These are phyloP conservation scores for Sutorius eximius DNA, from an alignment of 1,284 basidiomycete genomes.

Conservation along the genomic window DNA sequence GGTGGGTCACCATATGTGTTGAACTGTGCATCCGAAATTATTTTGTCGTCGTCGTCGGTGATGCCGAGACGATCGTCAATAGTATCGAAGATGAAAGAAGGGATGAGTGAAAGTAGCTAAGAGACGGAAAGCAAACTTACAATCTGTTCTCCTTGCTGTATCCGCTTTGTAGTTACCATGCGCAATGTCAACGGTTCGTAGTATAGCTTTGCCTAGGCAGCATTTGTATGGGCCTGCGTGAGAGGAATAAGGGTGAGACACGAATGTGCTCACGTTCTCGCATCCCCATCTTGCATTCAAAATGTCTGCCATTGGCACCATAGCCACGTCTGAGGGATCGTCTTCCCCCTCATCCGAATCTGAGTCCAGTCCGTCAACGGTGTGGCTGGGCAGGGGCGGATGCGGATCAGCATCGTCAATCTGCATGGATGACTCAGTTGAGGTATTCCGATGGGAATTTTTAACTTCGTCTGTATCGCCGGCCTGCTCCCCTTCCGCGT, in stretches of 20 bases:
- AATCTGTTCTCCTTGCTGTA: slow-evolving; percentile 85
- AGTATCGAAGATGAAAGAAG: neutral
- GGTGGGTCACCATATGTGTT: slow-evolving; percentile 97
- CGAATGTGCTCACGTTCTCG: slow-evolving; percentile 67
- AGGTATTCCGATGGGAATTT: slow-evolving; percentile 21
- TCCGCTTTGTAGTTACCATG: slow-evolving; percentile 81
- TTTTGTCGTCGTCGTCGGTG: neutral
- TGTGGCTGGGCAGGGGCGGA: slow-evolving; percentile 25
- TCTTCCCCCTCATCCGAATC: slow-evolving; percentile 65
- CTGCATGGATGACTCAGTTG: slow-evolving; percentile 48
- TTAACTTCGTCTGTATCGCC: slow-evolving; percentile 30
- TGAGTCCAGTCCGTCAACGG: slow-evolving; percentile 38
- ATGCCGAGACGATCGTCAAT: neutral
- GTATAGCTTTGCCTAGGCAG: slow-evolving; percentile 75
- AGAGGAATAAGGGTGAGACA: neutral
- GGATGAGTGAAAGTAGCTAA: neutral
- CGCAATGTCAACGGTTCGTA: slow-evolving; percentile 72
- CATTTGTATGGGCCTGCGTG: neutral
- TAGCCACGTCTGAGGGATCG: slow-evolving; percentile 73
- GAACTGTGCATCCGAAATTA: slow-evolving; percentile 52
- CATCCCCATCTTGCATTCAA: slow-evolving; percentile 85
- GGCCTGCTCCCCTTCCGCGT: slow-evolving; percentile 30
- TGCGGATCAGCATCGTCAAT: slow-evolving; percentile 42
- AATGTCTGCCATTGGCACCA: slow-evolving; percentile 98
- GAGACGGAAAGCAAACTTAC: slow-evolving; percentile 44